Percentiles rank a stretch among this genome's conserved stretches.
Conservation (phyloP, 805 yeast species). For the Hyphopichia homilentoma region DNA sequence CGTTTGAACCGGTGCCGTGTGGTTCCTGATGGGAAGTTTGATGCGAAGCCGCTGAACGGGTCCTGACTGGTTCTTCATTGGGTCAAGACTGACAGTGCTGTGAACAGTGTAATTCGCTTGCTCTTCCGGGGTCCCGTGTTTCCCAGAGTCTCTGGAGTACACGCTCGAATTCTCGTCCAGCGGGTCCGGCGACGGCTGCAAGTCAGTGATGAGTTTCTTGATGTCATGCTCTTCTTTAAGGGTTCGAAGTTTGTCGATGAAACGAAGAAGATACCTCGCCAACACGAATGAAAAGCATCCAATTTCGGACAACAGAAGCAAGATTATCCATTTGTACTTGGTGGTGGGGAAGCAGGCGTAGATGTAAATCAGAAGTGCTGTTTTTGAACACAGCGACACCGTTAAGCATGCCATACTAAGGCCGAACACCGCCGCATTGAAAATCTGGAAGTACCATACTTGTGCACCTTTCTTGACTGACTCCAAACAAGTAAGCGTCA, state of each 20-base stretch:
- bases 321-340: background rate
- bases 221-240: slow-evolving; percentile 5
- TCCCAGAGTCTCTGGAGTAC: background rate
- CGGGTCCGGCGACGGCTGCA: slow-evolving; percentile 7
- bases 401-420: background rate
- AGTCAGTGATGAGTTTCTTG: slow-evolving; percentile 6
- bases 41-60: too few species aligned
- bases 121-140: slow-evolving; percentile 1
- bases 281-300: slow-evolving; percentile 1
- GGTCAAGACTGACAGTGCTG: slow-evolving; percentile 1
- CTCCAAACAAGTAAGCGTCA: background rate
- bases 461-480: background rate
- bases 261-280: slow-evolving; percentile 1
- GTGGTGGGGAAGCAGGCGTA: slow-evolving; percentile 3
- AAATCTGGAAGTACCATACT: background rate
- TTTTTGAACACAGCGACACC: slow-evolving; percentile 3
- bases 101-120: background rate
- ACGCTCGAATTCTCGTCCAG: slow-evolving; percentile 2
- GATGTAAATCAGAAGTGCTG: slow-evolving; percentile 2
- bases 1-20: slow-evolving; percentile 5
- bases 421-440: background rate
- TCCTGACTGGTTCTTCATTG: slow-evolving; percentile 1
- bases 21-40: background rate
- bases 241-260: slow-evolving; percentile 1
- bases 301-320: background rate